A percentile compares a stretch with the other conserved stretches of the same genome.
Conservation (phyloP, 768 basidiomycete species). For the Mrakia blollopis region DNA sequence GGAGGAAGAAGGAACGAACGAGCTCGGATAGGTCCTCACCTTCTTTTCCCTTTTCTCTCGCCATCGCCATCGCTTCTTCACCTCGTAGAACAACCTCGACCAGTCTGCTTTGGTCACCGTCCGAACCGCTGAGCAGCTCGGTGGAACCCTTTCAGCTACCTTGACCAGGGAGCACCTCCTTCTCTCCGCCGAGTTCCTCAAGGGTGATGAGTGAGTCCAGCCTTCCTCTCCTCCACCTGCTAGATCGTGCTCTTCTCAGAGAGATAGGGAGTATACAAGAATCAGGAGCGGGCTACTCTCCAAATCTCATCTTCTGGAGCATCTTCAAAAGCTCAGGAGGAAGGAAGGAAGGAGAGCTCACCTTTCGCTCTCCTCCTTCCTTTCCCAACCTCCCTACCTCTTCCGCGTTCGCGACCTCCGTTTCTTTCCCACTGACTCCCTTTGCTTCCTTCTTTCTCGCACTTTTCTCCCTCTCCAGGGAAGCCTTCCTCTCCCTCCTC, state of each 20-base stretch:
- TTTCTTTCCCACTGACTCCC: background rate
- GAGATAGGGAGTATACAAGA: background rate
- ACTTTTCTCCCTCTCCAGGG: conserved; percentile 49
- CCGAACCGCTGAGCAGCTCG: conserved; percentile 87
- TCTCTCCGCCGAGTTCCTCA: conserved; percentile 88
- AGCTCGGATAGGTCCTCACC: conserved; percentile 18
- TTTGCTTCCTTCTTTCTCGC: conserved; percentile 7
- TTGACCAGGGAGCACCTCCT: conserved; percentile 88
- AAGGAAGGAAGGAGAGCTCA: background rate
- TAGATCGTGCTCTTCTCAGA: background rate
- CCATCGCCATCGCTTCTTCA: background rate
- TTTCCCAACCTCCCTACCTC: background rate
- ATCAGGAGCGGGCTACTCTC: no score
- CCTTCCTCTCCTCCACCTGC: background rate
- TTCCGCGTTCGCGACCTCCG: background rate
- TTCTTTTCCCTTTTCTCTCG: background rate
- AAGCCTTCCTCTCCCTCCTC: conserved; percentile 75
- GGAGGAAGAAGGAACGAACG: background rate
- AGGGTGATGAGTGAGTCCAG: conserved; percentile 86
- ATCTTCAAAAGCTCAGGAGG: background rate
- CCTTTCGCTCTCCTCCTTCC: background rate
- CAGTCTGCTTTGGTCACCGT: conserved; percentile 73
- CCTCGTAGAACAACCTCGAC: background rate
- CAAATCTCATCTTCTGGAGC: no score
- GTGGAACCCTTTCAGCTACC: conserved; percentile 79